Base-by-base conservation (phyloP, 2,329 filamentous ascomycete species). In the Pseudogymnoascus verrucosus region DNA sequence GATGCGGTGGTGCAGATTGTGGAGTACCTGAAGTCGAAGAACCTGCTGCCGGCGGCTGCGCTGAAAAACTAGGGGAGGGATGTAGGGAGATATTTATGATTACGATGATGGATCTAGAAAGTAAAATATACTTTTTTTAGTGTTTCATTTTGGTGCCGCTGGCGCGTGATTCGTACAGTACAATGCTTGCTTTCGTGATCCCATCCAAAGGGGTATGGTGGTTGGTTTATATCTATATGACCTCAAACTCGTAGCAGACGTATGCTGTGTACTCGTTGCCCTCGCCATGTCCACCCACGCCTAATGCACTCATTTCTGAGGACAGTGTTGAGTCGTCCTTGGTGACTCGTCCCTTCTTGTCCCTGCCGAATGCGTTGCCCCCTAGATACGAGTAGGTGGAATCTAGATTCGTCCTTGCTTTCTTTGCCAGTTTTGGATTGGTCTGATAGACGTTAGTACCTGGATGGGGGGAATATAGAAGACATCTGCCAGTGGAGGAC, bases 171-270 rank as follows among this genome's bases (percentile, higher is more conserved):
- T 54, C 12, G 47, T 54, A 54, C 47, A 54, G 26, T 54, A 54
- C 26, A 54, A 31, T 54, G 47, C 47, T 54, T 54, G 47, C 47
- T 54, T 54, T 31, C 47, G 47, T 34, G 47, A 31, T 54, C 47
- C 47, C 47, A 54, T 54, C 47, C 47, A 54, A 54, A 54, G 47
- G 47, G 26, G 47, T 54, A 54, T 31, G n/a, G 8, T 23, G 31
- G 26, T 31, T 54, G n/a, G 11, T 5, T 63, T 21, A 39, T 63
- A 59, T 65, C 69, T 72, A 74, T 73, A 74, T 69, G 68, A 98
- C 86, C 73, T 95, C 90, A 74, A 98, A 90, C 74, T 96, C 91
- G 78, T 98, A 99, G 80, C 93, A 97, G 73, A 98, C 95, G 77
- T 96, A 99, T 42, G 95, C 89, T 65, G 91, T 95, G 79, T 98